These are phyloP conservation scores for Blastobotrys aristatus DNA, from an alignment of 1,139 yeast species.

Conservation along the genomic window DNA sequence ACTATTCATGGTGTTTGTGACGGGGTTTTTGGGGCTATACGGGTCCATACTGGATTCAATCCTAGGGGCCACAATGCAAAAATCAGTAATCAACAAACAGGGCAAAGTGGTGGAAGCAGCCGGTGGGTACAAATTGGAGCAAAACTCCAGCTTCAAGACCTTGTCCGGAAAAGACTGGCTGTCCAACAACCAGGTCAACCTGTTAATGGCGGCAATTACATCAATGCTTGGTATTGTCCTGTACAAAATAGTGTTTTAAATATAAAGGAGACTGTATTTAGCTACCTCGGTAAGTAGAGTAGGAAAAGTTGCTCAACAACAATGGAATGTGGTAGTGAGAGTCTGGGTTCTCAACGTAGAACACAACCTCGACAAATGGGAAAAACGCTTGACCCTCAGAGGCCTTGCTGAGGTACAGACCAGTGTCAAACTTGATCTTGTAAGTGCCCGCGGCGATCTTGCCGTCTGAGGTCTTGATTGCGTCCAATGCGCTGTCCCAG, in stretches of 20 bases:
- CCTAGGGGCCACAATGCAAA: slow-evolving; percentile 42
- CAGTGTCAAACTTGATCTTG: slow-evolving; percentile 70
- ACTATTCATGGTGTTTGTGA: slow-evolving; percentile 27
- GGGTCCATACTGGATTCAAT: slow-evolving; percentile 44
- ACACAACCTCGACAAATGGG: slow-evolving; percentile 77
- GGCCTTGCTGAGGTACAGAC: slow-evolving; percentile 49
- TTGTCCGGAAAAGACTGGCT: slow-evolving; percentile 31
- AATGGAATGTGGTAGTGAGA: slow-evolving; percentile 84
- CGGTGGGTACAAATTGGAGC: slow-evolving; percentile 37
- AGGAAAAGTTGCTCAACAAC: slow-evolving; percentile 74
- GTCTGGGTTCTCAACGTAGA: slow-evolving; percentile 59
- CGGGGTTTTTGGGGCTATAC: slow-evolving; percentile 36
- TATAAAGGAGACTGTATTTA: slow-evolving; percentile 25
- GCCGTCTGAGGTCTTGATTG: slow-evolving; percentile 37
- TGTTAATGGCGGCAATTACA: slow-evolving; percentile 36
- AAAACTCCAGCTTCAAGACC: slow-evolving; percentile 17
- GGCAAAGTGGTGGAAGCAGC: slow-evolving; percentile 41
- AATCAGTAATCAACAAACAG: slow-evolving; percentile 34
- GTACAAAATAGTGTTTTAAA: slow-evolving; percentile 20
- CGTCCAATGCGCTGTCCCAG: slow-evolving; percentile 46
- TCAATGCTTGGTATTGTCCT: slow-evolving; percentile 31
- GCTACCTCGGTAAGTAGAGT: slow-evolving; percentile 85
- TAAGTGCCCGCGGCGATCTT: slow-evolving; percentile 51
- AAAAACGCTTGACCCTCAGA: slow-evolving; percentile 46
- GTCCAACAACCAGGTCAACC: slow-evolving; percentile 42